These are phyloP conservation scores for Vigna reflexopilosa DNA, from an alignment of 306 rosid genomes.

Conservation along the genomic window DNA sequence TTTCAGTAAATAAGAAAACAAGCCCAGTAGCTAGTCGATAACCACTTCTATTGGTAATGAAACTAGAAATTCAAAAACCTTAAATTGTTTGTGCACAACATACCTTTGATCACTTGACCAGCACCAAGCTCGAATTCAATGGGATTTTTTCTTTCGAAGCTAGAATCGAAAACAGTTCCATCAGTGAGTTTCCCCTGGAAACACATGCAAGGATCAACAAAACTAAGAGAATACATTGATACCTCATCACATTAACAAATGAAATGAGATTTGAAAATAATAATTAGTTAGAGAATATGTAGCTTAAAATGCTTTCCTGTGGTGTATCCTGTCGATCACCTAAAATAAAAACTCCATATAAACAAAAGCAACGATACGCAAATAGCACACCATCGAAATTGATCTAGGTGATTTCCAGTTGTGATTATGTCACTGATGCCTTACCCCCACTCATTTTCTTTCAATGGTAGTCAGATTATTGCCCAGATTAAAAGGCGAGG, in stretches of 20 bases:
- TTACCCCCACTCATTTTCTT: neutral
- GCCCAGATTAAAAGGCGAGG: neutral
- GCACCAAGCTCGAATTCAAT: conserved; percentile 89
- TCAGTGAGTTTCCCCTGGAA: conserved; percentile 96
- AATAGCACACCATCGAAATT: conserved; percentile 6
- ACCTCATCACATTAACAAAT: conserved; percentile 32
- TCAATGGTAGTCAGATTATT: neutral
- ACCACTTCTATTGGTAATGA: neutral
- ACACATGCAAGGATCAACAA: conserved; percentile 21
- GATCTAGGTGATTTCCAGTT: neutral
- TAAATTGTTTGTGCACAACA: conserved; percentile 29
- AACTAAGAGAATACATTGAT: conserved; percentile 30
- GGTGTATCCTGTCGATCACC: neutral
- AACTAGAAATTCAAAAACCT: neutral
- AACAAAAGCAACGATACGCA: conserved; percentile 20
- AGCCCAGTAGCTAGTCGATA: neutral
- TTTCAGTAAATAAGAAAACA: conserved; percentile 19
- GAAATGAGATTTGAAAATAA: conserved; percentile 6
- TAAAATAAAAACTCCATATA: neutral
- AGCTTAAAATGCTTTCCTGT: conserved; percentile 14
- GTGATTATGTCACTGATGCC: neutral
- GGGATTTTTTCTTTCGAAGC: conserved; percentile 87
- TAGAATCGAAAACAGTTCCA: conserved; percentile 97
- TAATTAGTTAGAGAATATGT: conserved; percentile 24
- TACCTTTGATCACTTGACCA: conserved; percentile 99